These are phyloP conservation scores for Elsinoe necatrix DNA, from an alignment of 2,329 filamentous ascomycete genomes.

Conservation along the genomic window DNA sequence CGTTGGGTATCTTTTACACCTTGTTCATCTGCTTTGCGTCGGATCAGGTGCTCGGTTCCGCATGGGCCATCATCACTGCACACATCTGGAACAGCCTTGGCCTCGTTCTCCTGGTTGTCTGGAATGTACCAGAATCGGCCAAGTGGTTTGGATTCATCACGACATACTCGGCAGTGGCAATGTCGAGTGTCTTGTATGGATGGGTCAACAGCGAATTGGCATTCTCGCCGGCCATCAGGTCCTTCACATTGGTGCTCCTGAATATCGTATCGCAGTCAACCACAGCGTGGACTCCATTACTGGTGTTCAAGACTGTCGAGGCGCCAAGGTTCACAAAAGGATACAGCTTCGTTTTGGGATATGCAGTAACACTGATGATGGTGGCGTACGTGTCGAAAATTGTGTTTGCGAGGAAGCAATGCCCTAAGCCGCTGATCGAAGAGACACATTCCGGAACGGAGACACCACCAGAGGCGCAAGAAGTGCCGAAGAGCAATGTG, in stretches of 20 bases:
- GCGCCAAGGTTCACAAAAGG: constrained; percentile 37
- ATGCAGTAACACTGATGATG: neutral
- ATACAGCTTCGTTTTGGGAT: constrained; percentile 29
- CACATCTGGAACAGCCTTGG: constrained; percentile 46
- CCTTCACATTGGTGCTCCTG: constrained; percentile 44
- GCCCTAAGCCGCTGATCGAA: neutral
- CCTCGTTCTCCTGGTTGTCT: constrained; percentile 46
- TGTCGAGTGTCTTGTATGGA: constrained; percentile 46
- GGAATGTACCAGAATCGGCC: constrained; percentile 48
- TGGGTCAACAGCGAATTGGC: constrained; percentile 46
- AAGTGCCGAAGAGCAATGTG: neutral
- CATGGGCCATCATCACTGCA: constrained; percentile 48
- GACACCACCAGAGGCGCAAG: neutral
- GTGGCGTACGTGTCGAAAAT: neutral
- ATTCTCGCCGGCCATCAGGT: constrained; percentile 23
- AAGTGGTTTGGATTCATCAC: constrained; percentile 48
- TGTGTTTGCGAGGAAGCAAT: neutral
- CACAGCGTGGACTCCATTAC: constrained; percentile 48
- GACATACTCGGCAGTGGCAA: constrained; percentile 42
- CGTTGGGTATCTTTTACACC: constrained; percentile 49
- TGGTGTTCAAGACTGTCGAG: constrained; percentile 44
- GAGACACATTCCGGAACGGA: neutral
- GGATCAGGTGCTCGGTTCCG: constrained; percentile 45
- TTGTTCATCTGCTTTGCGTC: constrained; percentile 48
- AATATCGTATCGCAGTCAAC: constrained; percentile 48